Conservation (phyloP, 441 rosid species). For the Adansonia madagascariensis region DNA sequence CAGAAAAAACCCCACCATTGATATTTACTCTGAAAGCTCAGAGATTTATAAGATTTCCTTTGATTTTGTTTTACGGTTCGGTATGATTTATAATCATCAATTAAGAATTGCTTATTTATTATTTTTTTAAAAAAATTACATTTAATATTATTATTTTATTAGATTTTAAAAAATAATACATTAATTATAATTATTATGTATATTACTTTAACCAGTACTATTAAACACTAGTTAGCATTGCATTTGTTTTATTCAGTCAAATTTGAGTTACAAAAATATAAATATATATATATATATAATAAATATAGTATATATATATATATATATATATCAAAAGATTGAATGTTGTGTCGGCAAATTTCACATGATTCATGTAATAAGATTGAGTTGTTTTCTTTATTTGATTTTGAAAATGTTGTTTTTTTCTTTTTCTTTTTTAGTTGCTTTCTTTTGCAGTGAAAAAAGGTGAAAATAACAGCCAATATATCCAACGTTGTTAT, state of each 20-base stretch:
- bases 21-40: background rate
- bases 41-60: background rate
- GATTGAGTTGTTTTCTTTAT: background rate
- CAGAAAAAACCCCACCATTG: background rate
- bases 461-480: background rate
- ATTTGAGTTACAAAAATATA: background rate
- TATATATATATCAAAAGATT: background rate
- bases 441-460: background rate
- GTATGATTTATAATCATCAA: no score
- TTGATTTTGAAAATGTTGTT: background rate
- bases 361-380: background rate
- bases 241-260: background rate
- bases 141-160: no score
- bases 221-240: no score
- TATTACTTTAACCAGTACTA: no score
- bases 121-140: no score
- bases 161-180: no score
- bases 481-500: background rate
- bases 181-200: no score
- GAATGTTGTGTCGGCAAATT: conserved; percentile 7
- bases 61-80: background rate
- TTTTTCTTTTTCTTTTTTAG: background rate
- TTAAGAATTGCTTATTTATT: no score
- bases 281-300: no score
- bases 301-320: no score